Evolutionary conservation across 2,329 filamentous ascomycete species (phyloP).

Genomic region (Sporothrix inflata): DNA sequence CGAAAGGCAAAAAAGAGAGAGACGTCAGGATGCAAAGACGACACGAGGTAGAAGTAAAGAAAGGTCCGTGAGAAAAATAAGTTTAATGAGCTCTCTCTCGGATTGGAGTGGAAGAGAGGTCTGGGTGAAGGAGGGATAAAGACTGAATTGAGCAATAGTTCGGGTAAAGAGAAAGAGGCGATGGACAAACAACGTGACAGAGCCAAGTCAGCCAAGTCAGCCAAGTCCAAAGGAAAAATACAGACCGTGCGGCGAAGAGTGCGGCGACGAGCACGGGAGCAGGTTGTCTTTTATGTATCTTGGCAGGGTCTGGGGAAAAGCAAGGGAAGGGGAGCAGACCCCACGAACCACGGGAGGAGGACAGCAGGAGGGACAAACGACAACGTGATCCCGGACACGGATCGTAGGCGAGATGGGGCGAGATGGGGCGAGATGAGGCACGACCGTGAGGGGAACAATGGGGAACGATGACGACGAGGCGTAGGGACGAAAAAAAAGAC

Average conservation of each 20-base stretch:
- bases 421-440: neutral
- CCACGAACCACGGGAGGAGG: neutral
- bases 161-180: slow-evolving; percentile 13
- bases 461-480: neutral
- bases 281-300: slow-evolving; percentile 1
- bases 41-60: neutral
- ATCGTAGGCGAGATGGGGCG: neutral
- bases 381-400: slow-evolving; percentile 5
- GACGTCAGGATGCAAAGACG: neutral
- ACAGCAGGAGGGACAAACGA: neutral
- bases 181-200: neutral
- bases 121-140: neutral
- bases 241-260: neutral
- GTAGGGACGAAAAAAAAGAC: neutral
- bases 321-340: too few species aligned
- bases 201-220: neutral
- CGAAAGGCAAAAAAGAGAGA: neutral
- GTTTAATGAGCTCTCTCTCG: slow-evolving; percentile 24
- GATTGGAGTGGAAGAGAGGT: neutral
- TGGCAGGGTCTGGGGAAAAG: slow-evolving; percentile 18
- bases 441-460: too few species aligned
- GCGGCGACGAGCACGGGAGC: neutral
- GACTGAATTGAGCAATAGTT: slow-evolving; percentile 7
- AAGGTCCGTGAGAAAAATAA: neutral
- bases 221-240: neutral